A percentile compares a stretch with the other conserved stretches of the same genome.
phyloP scores from a whole-genome alignment of 108 stramenopile genomes.

The Parmales sp. region DNA sequence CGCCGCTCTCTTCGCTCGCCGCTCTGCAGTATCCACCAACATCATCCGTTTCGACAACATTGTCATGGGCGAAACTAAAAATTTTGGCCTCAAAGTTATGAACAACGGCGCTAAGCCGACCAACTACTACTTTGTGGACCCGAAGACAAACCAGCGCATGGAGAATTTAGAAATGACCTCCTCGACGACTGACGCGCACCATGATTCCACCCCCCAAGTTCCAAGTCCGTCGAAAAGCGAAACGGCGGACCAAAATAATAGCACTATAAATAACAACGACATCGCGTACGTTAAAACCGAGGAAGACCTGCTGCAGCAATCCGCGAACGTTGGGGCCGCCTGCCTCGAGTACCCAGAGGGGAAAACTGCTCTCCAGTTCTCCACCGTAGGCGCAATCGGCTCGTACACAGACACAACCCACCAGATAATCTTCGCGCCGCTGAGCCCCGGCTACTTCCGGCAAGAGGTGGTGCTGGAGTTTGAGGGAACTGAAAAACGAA shows the following conservation, averaged over 20 bases:
- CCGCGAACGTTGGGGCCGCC: constrained; percentile 11
- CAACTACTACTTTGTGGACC: constrained; percentile 14
- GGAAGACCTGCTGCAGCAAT: not conserved
- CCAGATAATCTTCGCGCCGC: constrained; percentile 31
- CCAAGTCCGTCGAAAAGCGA: not conserved
- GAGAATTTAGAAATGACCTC: not conserved
- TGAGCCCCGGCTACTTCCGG: constrained; percentile 17
- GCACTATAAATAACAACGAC: not conserved
- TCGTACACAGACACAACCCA: constrained; percentile 29
- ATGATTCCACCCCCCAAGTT: not conserved
- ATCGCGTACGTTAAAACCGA: constrained; percentile 1
- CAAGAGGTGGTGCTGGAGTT: not conserved
- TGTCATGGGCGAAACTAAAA: constrained; percentile 34
- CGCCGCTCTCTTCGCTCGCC: too few relatives aligned
- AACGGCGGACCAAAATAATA: not conserved
- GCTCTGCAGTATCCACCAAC: too few relatives aligned
- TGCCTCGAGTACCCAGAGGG: constrained; percentile 18
- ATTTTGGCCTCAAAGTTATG: constrained; percentile 13
- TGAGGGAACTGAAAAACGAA: constrained; percentile 12
- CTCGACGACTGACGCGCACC: too few relatives aligned
- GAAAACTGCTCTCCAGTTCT: not conserved
- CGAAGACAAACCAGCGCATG: not conserved
- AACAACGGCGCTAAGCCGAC: constrained; percentile 35
- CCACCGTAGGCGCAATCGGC: constrained; percentile 15
- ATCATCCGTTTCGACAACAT: constrained; percentile 26